A percentile compares a stretch with the other conserved stretches of the same genome.
These are phyloP conservation scores for Dothideomycetes sp. DNA, from an alignment of 2,329 filamentous ascomycete genomes.

Conservation along the genomic window DNA sequence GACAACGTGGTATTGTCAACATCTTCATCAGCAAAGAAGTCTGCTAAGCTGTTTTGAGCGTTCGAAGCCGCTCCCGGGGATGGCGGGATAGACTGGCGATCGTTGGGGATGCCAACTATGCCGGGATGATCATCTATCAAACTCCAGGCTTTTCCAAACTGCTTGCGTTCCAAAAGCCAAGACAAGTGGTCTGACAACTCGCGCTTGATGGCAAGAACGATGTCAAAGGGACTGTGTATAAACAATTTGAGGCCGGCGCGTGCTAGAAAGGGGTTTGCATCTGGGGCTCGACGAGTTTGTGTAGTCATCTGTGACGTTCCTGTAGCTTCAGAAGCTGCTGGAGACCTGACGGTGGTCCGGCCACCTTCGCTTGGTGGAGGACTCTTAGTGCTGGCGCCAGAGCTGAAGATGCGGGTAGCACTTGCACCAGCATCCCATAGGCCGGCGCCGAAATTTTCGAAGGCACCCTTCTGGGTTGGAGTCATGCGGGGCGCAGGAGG, in stretches of 20 bases:
- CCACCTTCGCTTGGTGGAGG: conserved; percentile 32
- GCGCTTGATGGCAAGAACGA: conserved; percentile 80
- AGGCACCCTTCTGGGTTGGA: conserved; percentile 58
- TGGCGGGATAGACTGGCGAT: conserved; percentile 25
- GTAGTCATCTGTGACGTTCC: background rate
- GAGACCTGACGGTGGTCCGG: conserved; percentile 26
- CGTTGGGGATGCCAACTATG: conserved; percentile 36
- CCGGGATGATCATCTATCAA: conserved; percentile 84
- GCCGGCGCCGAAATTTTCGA: conserved; percentile 67
- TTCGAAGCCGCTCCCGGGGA: conserved; percentile 38
- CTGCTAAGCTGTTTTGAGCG: conserved; percentile 38
- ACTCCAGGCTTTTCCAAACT: conserved; percentile 80
- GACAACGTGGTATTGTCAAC: conserved; percentile 52
- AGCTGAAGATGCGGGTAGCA: conserved; percentile 77
- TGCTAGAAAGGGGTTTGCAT: conserved; percentile 39
- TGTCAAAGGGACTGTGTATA: conserved; percentile 94
- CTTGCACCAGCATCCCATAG: conserved; percentile 79
- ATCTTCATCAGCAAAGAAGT: conserved; percentile 57
- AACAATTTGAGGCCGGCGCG: conserved; percentile 69
- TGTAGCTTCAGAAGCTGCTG: conserved; percentile 25
- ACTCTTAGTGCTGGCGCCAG: conserved; percentile 63
- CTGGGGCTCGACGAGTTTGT: conserved; percentile 14
- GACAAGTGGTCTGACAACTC: conserved; percentile 75
- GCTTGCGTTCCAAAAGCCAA: conserved; percentile 75
- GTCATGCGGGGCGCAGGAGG: conserved; percentile 54